phyloP scores from a whole-genome alignment of 2,329 filamentous ascomycete genomes.

The Emergomyces orientalis region DNA sequence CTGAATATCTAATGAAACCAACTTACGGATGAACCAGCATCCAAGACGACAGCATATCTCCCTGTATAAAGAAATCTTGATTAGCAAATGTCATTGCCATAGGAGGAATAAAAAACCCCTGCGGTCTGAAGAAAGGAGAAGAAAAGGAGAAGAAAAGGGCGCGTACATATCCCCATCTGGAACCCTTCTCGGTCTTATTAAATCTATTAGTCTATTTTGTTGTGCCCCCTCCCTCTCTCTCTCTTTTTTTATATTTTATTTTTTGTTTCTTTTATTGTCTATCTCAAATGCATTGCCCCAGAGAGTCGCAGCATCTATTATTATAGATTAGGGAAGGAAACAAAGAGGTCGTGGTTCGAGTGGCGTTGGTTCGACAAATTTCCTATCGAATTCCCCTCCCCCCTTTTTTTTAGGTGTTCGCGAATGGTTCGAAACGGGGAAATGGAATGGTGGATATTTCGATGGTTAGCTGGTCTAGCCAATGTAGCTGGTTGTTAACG shows the following conservation, averaged over 20 bases:
- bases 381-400: background rate
- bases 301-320: background rate
- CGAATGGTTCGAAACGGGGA: background rate
- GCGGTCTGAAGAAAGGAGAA: background rate
- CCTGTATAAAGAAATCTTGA: slow-evolving; percentile 29
- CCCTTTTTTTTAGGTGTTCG: background rate
- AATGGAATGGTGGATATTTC: background rate
- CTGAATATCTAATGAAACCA: background rate
- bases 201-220: background rate
- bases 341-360: background rate
- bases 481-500: background rate
- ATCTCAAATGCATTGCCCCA: slow-evolving; percentile 1
- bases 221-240: too few species aligned
- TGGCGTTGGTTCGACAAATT: background rate
- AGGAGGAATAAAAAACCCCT: background rate
- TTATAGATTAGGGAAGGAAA: background rate
- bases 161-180: slow-evolving; percentile 37
- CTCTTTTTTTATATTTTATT: too few species aligned
- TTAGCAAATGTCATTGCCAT: slow-evolving; percentile 14
- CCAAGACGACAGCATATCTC: slow-evolving; percentile 86
- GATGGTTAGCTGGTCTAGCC: background rate
- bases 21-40: slow-evolving; percentile 81
- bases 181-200: slow-evolving; percentile 4
- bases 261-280: background rate
- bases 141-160: too few species aligned